phyloP scores from a whole-genome alignment of 2,329 filamentous ascomycete genomes.

The Neophaeococcomyces aloes region DNA sequence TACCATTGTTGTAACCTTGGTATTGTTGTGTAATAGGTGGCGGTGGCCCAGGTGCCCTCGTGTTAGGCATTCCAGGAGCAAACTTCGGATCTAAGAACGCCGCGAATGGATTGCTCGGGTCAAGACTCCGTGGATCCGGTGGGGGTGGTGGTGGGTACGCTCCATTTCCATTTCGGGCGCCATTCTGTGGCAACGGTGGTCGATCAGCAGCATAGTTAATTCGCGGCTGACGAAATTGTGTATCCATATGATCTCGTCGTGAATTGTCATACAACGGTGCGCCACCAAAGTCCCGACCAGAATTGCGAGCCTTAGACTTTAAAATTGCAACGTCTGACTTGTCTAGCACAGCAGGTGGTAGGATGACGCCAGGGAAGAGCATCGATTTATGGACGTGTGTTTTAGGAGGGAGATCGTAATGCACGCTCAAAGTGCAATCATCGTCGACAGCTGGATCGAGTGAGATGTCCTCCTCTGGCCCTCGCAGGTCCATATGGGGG shows the following conservation, averaged over 20 bases:
- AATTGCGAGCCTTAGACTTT: conserved; percentile 52
- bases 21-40: conserved; percentile 26
- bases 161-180: conserved; percentile 8
- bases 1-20: neutral
- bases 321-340: conserved; percentile 65
- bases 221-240: conserved; percentile 26
- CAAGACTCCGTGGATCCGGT: conserved; percentile 6
- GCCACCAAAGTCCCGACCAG: conserved; percentile 61
- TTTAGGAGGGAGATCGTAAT: conserved; percentile 70
- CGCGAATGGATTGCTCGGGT: conserved; percentile 34
- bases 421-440: conserved; percentile 77
- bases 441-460: conserved; percentile 66
- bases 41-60: conserved; percentile 29
- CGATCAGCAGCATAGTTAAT: conserved; percentile 43
- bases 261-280: conserved; percentile 46
- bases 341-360: conserved; percentile 62
- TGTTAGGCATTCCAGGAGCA: conserved; percentile 25
- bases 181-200: conserved; percentile 12
- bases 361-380: conserved; percentile 72
- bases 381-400: conserved; percentile 79
- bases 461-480: conserved; percentile 59
- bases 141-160: conserved; percentile 9
- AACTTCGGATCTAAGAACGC: conserved; percentile 38
- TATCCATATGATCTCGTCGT: conserved; percentile 24
- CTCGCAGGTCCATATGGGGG: conserved; percentile 69